Evolutionary conservation across 352 stramenopile genomes (phyloP).

Genomic region (Globisporangium polare): DNA sequence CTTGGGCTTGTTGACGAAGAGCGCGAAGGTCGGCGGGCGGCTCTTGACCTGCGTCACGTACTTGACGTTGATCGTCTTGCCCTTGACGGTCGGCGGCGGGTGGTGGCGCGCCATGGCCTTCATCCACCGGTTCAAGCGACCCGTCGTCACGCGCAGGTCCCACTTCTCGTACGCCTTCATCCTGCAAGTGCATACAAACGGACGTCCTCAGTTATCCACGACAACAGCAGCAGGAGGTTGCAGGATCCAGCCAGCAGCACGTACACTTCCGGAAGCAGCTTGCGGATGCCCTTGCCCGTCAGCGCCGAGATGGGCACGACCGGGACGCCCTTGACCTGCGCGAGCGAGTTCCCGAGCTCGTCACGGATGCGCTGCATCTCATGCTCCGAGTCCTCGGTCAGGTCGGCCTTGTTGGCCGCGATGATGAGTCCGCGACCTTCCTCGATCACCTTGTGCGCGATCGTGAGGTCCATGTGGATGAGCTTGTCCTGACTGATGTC

Average conservation of each 20-base stretch:
- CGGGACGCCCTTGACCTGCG: conserved; percentile 72
- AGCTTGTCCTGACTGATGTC: conserved; percentile 82
- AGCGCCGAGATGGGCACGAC: conserved; percentile 78
- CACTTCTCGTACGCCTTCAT: conserved; percentile 81
- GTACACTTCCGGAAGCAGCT: conserved; percentile 71
- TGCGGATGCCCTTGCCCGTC: conserved; percentile 71
- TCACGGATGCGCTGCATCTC: conserved; percentile 68
- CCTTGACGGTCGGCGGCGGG: conserved; percentile 73
- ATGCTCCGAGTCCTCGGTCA: conserved; percentile 44
- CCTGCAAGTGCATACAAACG: conserved; percentile 5
- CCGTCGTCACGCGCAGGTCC: conserved; percentile 75
- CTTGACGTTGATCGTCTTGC: conserved; percentile 85
- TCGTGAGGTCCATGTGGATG: conserved; percentile 85
- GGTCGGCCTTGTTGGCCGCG: conserved; percentile 76
- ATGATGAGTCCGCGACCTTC: conserved; percentile 73
- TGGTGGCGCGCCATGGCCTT: conserved; percentile 83
- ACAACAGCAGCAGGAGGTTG: neutral
- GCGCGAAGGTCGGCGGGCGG: conserved; percentile 70
- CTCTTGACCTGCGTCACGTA: conserved; percentile 86
- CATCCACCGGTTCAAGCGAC: conserved; percentile 77
- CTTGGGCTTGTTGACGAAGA: conserved; percentile 80
- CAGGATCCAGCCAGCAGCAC: conserved; percentile 11
- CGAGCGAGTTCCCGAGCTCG: conserved; percentile 65
- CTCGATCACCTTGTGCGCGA: conserved; percentile 77
- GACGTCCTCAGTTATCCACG: neutral